phyloP scores from a whole-genome alignment of 2,329 filamentous ascomycete species.

The Waltergamsia citrina region DNA sequence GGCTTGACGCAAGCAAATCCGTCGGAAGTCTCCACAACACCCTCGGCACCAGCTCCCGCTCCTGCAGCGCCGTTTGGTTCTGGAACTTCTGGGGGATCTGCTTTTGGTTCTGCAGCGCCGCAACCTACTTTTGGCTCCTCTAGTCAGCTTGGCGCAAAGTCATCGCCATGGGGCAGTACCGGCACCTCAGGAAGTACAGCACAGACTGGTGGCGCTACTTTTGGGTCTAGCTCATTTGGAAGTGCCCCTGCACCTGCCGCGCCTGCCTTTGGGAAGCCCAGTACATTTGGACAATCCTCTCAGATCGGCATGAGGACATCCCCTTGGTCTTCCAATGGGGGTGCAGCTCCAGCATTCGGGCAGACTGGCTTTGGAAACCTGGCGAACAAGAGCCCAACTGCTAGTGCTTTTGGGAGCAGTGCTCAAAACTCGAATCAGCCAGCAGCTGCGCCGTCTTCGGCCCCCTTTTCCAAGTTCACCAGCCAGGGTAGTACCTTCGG shows the following conservation, averaged over 20 bases:
- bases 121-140: slow-evolving; percentile 33
- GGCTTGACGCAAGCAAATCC: slow-evolving; percentile 48
- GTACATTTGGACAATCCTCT: slow-evolving; percentile 42
- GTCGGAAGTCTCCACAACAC: slow-evolving; percentile 15
- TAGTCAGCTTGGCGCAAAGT: slow-evolving; percentile 37
- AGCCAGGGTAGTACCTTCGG: slow-evolving; percentile 40
- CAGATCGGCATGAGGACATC: slow-evolving; percentile 38
- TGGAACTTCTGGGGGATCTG: slow-evolving; percentile 16
- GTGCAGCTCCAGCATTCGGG: slow-evolving; percentile 39
- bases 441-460: background rate
- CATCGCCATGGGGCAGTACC: slow-evolving; percentile 40
- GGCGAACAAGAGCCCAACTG: slow-evolving; percentile 18
- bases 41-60: slow-evolving; percentile 16
- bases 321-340: slow-evolving; percentile 35
- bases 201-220: slow-evolving; percentile 24
- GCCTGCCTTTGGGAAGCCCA: slow-evolving; percentile 39
- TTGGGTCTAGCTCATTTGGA: slow-evolving; percentile 37
- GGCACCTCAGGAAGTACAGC: slow-evolving; percentile 18
- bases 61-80: slow-evolving; percentile 22
- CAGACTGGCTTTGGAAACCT: slow-evolving; percentile 39
- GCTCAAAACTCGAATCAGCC: slow-evolving; percentile 3
- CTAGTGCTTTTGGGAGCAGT: background rate
- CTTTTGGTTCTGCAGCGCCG: slow-evolving; percentile 31
- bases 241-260: slow-evolving; percentile 22
- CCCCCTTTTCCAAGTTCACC: slow-evolving; percentile 44